Evolutionary conservation across 768 basidiomycete genomes (phyloP).

Genomic region (Xerocomus spinulosus): DNA sequence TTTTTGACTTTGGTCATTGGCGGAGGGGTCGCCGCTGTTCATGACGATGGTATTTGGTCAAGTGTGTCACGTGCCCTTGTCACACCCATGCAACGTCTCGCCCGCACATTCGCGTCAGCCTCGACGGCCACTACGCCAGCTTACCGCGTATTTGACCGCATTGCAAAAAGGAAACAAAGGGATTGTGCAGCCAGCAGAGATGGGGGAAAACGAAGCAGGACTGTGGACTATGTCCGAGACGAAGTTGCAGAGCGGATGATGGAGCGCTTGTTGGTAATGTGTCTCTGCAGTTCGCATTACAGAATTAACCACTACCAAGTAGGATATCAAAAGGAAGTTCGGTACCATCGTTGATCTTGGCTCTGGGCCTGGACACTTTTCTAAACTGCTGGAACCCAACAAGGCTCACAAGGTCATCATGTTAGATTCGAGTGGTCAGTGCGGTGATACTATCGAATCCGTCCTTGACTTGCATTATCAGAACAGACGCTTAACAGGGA

Average conservation of each 20-base stretch:
- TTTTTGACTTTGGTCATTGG: conserved; percentile 9
- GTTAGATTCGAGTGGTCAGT: conserved; percentile 82
- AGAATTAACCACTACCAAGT: conserved; percentile 1
- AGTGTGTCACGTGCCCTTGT: conserved; percentile 16
- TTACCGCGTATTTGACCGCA: conserved; percentile 85
- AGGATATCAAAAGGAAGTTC: conserved; percentile 93
- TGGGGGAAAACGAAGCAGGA: conserved; percentile 57
- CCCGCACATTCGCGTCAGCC: conserved; percentile 42
- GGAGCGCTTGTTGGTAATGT: conserved; percentile 77
- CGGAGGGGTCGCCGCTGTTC: conserved; percentile 9
- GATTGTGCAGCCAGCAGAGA: conserved; percentile 63
- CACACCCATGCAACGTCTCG: conserved; percentile 11
- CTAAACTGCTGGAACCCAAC: conserved; percentile 68
- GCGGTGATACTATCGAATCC: background rate
- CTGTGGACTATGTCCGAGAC: conserved; percentile 87
- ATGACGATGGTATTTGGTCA: conserved; percentile 11
- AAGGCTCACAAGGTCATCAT: conserved; percentile 72
- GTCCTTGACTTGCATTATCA: conserved; percentile 30
- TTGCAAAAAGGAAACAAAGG: conserved; percentile 70
- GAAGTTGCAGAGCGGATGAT: conserved; percentile 89
- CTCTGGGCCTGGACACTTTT: conserved; percentile 88
- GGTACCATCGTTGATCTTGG: conserved; percentile 79
- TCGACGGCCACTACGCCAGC: conserved; percentile 40
- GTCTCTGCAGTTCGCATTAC: conserved; percentile 5
- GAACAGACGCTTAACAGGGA: conserved; percentile 73